Base-by-base conservation (phyloP, 257 asterid species). In the Thymus mandschuricus region DNA sequence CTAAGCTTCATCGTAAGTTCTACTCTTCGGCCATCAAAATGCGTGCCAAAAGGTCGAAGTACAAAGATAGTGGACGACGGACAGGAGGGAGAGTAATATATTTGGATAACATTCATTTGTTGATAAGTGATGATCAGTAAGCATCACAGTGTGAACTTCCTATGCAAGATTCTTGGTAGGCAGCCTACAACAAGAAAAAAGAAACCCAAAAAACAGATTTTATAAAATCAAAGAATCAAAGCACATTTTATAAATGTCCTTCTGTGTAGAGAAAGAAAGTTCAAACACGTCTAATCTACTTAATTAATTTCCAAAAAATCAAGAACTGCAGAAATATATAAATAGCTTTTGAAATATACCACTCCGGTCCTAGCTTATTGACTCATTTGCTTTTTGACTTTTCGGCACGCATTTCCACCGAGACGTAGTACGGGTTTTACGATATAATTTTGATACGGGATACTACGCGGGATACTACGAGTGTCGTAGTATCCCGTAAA, bases 91-190 rank as follows among this genome's bases (percentile, higher is more conserved):
- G 21, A 21, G 21, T 21, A 21, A 21, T 29, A 56, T 30, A 3
- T 10, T 1, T 5, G 1, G 10, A 8, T 28, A 8, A 21, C 10
- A 10, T 29, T 8, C 4, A 35, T 57, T 29, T 27, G 55, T 69
- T 3, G 21, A 43, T 43, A 60, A 44, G 59, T 12, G 52, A 45
- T 31, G 52, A 45, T 31, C 12, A 44, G 15, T 70, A 30, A n/a
- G 38, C 49, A 59, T 70, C 64, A 33, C 54, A 64, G 43, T 73
- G 77, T 73, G 77, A 64, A 64, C 58, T 12, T 30, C 3, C 21
- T 10, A 38, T 9, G 59, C 15, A 60, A 44, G 70, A 33, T 52
- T 68, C 57, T 54, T 43, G 79, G 40, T 61, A 60, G 79, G 77
- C 71, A 64, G 64, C 74, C 74, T 38, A 66, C 78, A 74, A 74